Evolutionary conservation across 192 early-diverging fungal genomes (phyloP), one percentile per base, ranked within the genome.

Genomic region (Coemansia nantahalensis): DNA sequence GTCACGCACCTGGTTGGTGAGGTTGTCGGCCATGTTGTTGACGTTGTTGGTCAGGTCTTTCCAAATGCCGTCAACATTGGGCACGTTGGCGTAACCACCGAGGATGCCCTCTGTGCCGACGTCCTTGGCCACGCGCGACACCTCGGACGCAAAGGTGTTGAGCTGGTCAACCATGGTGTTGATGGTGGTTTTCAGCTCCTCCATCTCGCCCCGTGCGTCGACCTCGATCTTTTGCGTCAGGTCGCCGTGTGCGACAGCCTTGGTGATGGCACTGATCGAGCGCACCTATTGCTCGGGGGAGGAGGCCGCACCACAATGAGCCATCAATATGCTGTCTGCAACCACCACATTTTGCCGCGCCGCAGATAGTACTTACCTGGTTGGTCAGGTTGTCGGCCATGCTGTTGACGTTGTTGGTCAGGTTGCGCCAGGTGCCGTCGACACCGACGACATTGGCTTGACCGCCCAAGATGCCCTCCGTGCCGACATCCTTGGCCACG

Each of bases 161-260:
- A 79, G 59, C 54, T 80, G 83, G 40, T 80, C 79, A 23, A 82
- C 83, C 82, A 87, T 82, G 32, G 74, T 79, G 44, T 84, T 83
- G 39, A 83, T 81, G 0, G 80, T 81, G 5, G 81, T 54, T 35
- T 80, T 83, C 2, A 81, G 56, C 22, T 77, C 82, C 26, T 67
- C 44, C 55, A 80, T 79, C 50, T 84, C 80, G 13, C 82, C 82
- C 39, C 77, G 69, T 16, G 79, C 60, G 22, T 69, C 67, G 28
- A 84, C 78, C 0, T 83, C 72, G 14, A 83, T 74, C 52, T 80
- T 79, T 14, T 66, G 74, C 0, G 79, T 74, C 0, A 83, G 55
- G 21, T 83, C 69, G 18, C 83, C 83, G 3, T 51, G 54, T 0
- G 83, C 79, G 3, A 84, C 76, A 15, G 83, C 79, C 36, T 75